Percentiles rank a stretch among this genome's conserved stretches.
Conservation (phyloP, 1,284 basidiomycete species). For the Ceratobasidium sp. region DNA sequence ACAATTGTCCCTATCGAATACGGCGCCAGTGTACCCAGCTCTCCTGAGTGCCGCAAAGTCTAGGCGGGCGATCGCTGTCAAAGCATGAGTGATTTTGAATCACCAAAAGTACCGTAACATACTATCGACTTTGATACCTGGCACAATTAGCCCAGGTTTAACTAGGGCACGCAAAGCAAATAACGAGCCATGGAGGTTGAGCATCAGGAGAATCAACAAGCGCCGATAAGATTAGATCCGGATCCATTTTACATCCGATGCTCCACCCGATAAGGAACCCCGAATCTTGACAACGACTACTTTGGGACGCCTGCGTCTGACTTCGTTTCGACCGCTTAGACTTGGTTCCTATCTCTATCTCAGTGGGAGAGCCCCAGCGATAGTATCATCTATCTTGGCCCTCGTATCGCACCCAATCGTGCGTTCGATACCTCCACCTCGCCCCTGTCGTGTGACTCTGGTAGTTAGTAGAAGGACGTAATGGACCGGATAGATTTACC, state of each 20-base stretch:
- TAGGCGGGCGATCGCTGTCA: conserved; percentile 84
- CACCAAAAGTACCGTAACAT: conserved; percentile 47
- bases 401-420: conserved; percentile 14
- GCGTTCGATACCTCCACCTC: background rate
- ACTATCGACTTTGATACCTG: conserved; percentile 80
- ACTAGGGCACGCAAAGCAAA: conserved; percentile 79
- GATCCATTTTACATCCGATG: background rate
- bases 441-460: conserved; percentile 1
- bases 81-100: background rate
- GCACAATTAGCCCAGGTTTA: conserved; percentile 78
- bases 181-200: conserved; percentile 78
- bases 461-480: too few species aligned
- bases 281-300: background rate
- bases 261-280: background rate
- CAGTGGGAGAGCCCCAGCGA: too few species aligned
- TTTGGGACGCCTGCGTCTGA: background rate
- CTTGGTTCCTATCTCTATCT: conserved; percentile 2
- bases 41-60: conserved; percentile 82
- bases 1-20: conserved; percentile 99
- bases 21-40: conserved; percentile 85
- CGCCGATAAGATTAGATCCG: conserved; percentile 10
- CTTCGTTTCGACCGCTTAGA: conserved; percentile 23
- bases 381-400: too few species aligned
- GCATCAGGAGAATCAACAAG: conserved; percentile 22
- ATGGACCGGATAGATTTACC: background rate